Evolutionary conservation across 495 filamentous ascomycete genomes (phyloP).

Genomic region (Penicillium silybi): DNA sequence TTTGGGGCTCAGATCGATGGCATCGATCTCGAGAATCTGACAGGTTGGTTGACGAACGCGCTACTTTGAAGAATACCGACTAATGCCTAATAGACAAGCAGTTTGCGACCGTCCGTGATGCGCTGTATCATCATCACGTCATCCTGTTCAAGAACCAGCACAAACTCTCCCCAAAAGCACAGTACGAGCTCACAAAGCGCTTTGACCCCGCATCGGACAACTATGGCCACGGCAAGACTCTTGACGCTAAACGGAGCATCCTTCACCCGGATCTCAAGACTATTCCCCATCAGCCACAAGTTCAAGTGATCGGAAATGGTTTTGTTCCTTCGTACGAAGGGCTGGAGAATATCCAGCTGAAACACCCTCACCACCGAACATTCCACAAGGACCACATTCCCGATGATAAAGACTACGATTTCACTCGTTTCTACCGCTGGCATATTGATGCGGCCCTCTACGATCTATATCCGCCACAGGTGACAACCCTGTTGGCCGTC

Average conservation of each 20-base stretch:
- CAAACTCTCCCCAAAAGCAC: conserved; percentile 57
- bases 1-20: conserved; percentile 57
- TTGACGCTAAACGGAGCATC: conserved; percentile 63
- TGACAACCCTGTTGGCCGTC: conserved; percentile 66
- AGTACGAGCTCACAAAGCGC: conserved; percentile 64
- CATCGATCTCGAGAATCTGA: conserved; percentile 56
- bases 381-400: conserved; percentile 65
- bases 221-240: conserved; percentile 70
- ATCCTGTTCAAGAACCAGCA: conserved; percentile 66
- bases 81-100: conserved; percentile 44
- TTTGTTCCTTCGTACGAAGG: conserved; percentile 62
- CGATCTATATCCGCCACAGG: conserved; percentile 63
- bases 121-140: conserved; percentile 60
- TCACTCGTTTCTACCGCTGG: conserved; percentile 73
- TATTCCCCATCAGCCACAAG: conserved; percentile 72
- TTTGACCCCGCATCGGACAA: conserved; percentile 61
- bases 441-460: conserved; percentile 77
- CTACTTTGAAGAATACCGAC: background rate
- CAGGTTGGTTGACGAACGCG: conserved; percentile 25
- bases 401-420: conserved; percentile 58
- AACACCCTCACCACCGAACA: conserved; percentile 68
- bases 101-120: conserved; percentile 54
- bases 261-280: conserved; percentile 76
- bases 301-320: conserved; percentile 75
- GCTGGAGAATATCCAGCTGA: conserved; percentile 59